phyloP scores from a whole-genome alignment of 208 protist species.

The Crithidia acanthocephali region DNA sequence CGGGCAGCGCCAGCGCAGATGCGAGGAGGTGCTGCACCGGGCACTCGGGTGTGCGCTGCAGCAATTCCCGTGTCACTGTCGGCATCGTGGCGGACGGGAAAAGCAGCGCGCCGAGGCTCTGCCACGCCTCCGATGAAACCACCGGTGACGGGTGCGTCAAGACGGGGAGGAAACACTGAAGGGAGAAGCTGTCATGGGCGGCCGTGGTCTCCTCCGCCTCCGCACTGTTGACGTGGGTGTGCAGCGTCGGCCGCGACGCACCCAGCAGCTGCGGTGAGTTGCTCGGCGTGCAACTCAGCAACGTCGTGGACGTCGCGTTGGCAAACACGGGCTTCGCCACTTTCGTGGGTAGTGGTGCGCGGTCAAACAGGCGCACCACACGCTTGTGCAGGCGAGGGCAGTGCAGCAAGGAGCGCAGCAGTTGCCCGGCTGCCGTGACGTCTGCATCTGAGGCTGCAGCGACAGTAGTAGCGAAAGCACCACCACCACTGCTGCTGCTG shows the following conservation, averaged over 20 bases:
- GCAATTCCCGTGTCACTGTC: slow-evolving; percentile 3
- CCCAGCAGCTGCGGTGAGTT: neutral
- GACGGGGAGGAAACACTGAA: slow-evolving; percentile 27
- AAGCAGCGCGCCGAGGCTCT: slow-evolving; percentile 41
- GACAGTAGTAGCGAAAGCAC: neutral
- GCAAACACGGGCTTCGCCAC: neutral
- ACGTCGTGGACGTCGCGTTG: slow-evolving; percentile 1
- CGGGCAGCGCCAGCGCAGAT: slow-evolving; percentile 26
- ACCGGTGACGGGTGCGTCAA: slow-evolving; percentile 38
- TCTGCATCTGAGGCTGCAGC: slow-evolving; percentile 3
- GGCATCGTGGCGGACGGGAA: slow-evolving; percentile 3
- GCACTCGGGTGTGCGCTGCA: slow-evolving; percentile 11
- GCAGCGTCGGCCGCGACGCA: neutral
- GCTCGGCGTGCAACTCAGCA: slow-evolving; percentile 8
- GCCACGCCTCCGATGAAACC: slow-evolving; percentile 59
- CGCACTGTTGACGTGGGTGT: neutral
- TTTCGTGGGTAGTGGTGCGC: neutral
- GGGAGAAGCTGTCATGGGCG: neutral
- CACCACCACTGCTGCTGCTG: neutral
- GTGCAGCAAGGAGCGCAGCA: slow-evolving; percentile 24
- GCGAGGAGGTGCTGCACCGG: slow-evolving; percentile 32
- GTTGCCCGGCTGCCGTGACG: slow-evolving; percentile 17
- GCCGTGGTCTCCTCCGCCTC: neutral
- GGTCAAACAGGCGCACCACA: slow-evolving; percentile 11
- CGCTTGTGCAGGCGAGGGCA: slow-evolving; percentile 28